These are phyloP conservation scores for Phyllosticta citribraziliensis DNA, from an alignment of 2,329 filamentous ascomycete genomes.

Conservation along the genomic window DNA sequence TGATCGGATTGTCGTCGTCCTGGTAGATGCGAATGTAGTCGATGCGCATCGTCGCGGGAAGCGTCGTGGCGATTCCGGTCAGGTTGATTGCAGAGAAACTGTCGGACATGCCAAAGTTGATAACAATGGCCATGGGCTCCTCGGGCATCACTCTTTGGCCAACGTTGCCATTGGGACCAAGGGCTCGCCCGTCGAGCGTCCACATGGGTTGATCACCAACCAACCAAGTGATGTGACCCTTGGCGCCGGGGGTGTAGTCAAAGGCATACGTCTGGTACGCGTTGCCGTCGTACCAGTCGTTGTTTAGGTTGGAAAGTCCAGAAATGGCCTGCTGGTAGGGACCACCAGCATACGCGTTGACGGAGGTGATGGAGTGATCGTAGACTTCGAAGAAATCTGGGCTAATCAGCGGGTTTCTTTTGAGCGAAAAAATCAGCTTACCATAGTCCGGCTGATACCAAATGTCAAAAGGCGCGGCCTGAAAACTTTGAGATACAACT, in stretches of 20 bases:
- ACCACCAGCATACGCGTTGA: conserved; percentile 45
- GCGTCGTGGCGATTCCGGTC: conserved; percentile 42
- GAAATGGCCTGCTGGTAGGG: conserved; percentile 48
- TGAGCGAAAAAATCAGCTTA: conserved; percentile 14
- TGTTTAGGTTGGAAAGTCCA: conserved; percentile 45
- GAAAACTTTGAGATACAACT: conserved; percentile 55
- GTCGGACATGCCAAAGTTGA: conserved; percentile 62
- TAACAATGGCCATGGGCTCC: conserved; percentile 57
- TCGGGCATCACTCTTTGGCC: conserved; percentile 55
- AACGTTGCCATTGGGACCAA: conserved; percentile 61
- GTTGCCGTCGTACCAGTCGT: conserved; percentile 45
- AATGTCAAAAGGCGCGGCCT: conserved; percentile 60
- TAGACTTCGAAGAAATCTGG: conserved; percentile 56
- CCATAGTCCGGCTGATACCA: conserved; percentile 54
- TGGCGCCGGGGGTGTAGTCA: conserved; percentile 47
- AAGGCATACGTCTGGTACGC: conserved; percentile 47
- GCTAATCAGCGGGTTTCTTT: conserved; percentile 12
- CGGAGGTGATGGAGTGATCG: conserved; percentile 40
- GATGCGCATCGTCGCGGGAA: conserved; percentile 57
- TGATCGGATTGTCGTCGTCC: conserved; percentile 44
- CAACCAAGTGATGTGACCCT: conserved; percentile 58
- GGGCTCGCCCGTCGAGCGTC: conserved; percentile 49
- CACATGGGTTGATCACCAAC: conserved; percentile 56
- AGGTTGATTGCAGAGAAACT: conserved; percentile 55
- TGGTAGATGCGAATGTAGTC: conserved; percentile 66